Evolutionary conservation across 2,329 filamentous ascomycete species (phyloP), one percentile per base, ranked within the genome.

Genomic region (Curvularia sp.): DNA sequence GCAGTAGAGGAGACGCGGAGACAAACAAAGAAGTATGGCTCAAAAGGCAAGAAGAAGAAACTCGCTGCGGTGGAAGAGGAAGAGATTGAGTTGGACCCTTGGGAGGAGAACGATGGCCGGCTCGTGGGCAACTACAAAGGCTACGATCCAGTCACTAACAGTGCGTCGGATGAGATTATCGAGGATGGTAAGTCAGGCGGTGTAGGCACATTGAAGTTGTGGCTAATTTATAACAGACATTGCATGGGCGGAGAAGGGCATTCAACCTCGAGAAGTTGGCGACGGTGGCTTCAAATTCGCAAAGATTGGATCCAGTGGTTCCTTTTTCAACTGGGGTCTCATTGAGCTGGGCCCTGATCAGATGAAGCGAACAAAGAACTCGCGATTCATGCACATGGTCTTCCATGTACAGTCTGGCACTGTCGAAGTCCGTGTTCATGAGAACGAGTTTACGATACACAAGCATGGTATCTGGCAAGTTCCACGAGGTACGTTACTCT

Each of bases 381-480:
- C 91, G 35, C 86, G 94, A 62, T 93, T 91, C 80, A 98, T 97
- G 92, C 93, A 97, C 74, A 95, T 99, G 89, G 89, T 91, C 1
- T 98, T 98, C 77, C 97, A 96, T 69, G 90, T 99, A 30, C 89
- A 92, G 67, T 85, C 86, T 44, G 95, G 95, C 22, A 88, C 90
- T 64, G 92, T 97, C 20, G 83, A 88, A 64, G 93, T 97, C 20
- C 90, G 87, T 28, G 86, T 96, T 48, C 87, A 90, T 64, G 86
- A 90, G 64, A 89, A 85, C 24, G 82, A 84, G 61, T 98, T 99
- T 75, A 88, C 89, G 56, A 93, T 97, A 64, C 88, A 89, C 38
- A 92, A 90, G 67, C 93, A 94, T 41, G 94, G 94, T 53, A 90
- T 93, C 77, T 98, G 92, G 85, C 93, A 97, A 77, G 93, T 99